Evolutionary conservation across 352 stramenopile species (phyloP), one percentile per base, ranked within the genome.

Genomic region (Globisporangium camurandrum): DNA sequence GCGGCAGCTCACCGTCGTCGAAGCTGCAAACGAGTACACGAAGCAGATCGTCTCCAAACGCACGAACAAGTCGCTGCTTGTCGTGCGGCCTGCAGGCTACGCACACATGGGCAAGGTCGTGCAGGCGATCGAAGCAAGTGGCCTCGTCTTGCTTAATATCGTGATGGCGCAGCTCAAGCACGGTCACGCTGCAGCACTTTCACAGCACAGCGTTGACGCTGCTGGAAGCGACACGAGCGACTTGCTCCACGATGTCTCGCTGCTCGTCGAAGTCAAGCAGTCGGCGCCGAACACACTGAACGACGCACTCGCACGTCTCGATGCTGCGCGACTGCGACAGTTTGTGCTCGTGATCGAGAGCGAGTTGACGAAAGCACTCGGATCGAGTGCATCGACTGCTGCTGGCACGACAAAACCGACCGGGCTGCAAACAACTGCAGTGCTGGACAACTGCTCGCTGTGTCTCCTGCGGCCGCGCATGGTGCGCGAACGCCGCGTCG

Each of bases 11-110:
- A 72, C 68, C 10, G 71, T 92, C 23, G 36, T 89, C 26, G 77
- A 82, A 5, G 51, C 72, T 16, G 80, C 76, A 9, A 91, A 91
- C 54, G 72, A 83, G 31, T 82, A 74, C 57, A 89, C 77, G 8
- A 60, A 64, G 16, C 57, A 61, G 7, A 56, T 57, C 27, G 36
- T 84, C 14, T 50, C 58, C 30, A 62, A 62, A 16, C 59, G 67
- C 47, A 59, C 66, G 34, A 54, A 45, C 33, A 80, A 70, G 44
- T 57, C 60, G 28, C 44, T 79, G 5, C 64, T 85, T 31, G 48
- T 88, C n/a, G 58, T 88, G 44, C 67, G 64, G 5, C 71, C 77
- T 8, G 49, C 39, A 19, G 69, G 62, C 2, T 88, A 86, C 47
- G 51, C 50, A 4, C 60, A 54, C 3, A 84, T 86, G 55, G 76